Base-by-base conservation (phyloP, 345 rosid genomes). In the Citrus inodora region DNA sequence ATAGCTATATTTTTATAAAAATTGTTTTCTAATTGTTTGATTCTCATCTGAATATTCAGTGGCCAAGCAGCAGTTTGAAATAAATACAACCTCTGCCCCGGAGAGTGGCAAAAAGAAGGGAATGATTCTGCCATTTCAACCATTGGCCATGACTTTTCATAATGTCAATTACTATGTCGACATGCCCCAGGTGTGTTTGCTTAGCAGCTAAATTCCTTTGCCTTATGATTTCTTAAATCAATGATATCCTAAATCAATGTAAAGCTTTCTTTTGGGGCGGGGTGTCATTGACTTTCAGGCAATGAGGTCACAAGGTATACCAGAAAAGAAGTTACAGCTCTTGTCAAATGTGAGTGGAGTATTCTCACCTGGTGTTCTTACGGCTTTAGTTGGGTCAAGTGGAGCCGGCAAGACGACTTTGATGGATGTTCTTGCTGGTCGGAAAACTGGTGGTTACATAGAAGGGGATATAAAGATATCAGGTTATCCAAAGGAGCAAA, bases 361-460 rank as follows among this genome's bases (percentile, higher is more conserved):
- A n/a, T 95, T 93, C 87, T 90, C 97, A 33, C 98, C 98, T 3
- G 97, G 98, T 68, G 92, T 92, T 59, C 98, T 95, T 27, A 95
- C 98, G 4, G 98, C 98, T 74, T 84, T 95, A 80, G 98, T 95
- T 78, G 98, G 98, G 80, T 87, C 98, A 35, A 95, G 98, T 74
- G 98, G 98, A 78, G 98, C 98, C 0, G 98, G 98, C 6, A 95
- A 95, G 85, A 95, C 98, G 58, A 95, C 98, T 67, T 83, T 95
- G 82, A 92, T 95, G 98, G 98, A 95, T 83, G 98, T 95, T 38
- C 98, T 95, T 56, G 97, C 98, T 4, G 98, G 98, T 71, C 86
- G 98, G 78, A 95, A 95, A 87, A 95, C 98, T 25, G 95, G 98
- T 71, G 98, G 98, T 77, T 93, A 90, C 80, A 89, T 85, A 38